Base-by-base conservation (phyloP, 371 early-diverging fungal genomes). In the Nosema bombycis region DNA sequence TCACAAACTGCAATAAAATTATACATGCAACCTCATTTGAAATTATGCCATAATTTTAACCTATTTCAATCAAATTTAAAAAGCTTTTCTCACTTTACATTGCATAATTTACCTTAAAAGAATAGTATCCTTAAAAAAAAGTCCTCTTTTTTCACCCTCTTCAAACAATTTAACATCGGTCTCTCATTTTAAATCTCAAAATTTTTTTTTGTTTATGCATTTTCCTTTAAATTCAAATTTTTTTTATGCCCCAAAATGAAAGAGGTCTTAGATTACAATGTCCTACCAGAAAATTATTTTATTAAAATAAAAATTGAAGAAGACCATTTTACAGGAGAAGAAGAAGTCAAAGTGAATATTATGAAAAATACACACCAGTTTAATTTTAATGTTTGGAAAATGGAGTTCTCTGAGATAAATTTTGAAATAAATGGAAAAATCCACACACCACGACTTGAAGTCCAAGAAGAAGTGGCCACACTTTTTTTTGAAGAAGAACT, bases 231-330 rank as follows among this genome's bases (percentile, higher is more conserved):
- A n/a, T n/a, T n/a, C n/a, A 46, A 46, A 46, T 46, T 10, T 46
- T 46, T 46, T 10, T 10, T 10, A 46, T 10, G 10, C 65, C 65
- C 37, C 15, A 26, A 29, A 14, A 65, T 65, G 65, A 65, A 36
- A 65, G 65, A 65, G 36, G 65, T 65, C 23, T 66, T 74, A 21
- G 56, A 55, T n/a, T 65, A 57, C 55, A 55, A 28, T 66, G 75
- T 74, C 2, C 24, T 57, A 32, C 75, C 75, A 1, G 24, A 64
- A 64, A 64, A 74, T 21, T 74, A 74, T 29, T 37, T 65, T 24
- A 26, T 74, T 32, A 62, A 55, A 33, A 32, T 74, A 12, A 62
- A 65, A 33, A 57, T 74, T 10, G 23, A 55, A 21, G 33, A 64
- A 12, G 57, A 54, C 1, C 33, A 57, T 56, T 74, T 74, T 55